phyloP scores from a whole-genome alignment of 2,329 filamentous ascomycete genomes.

The Pseudogymnoascus sp. region DNA sequence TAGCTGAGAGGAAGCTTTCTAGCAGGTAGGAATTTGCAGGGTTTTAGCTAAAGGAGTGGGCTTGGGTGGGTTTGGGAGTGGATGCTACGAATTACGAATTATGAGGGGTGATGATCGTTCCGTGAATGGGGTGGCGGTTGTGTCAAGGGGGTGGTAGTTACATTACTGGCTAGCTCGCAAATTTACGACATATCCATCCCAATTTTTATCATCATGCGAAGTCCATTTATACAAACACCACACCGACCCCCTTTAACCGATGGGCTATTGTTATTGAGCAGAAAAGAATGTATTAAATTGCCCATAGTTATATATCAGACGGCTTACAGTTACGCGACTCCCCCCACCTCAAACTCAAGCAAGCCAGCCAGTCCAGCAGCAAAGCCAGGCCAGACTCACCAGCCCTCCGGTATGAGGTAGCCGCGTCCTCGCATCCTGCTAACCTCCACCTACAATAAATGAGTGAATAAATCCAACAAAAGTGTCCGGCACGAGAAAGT shows the following conservation, averaged over 20 bases:
- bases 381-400: neutral
- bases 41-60: neutral
- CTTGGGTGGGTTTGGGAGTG: neutral
- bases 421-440: neutral
- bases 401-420: neutral
- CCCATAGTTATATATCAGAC: constrained; percentile 4
- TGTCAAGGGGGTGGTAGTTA: too few relatives aligned
- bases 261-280: neutral
- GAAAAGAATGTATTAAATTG: constrained; percentile 3
- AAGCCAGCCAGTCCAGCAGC: neutral
- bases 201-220: too few relatives aligned
- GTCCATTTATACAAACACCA: neutral
- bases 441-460: neutral
- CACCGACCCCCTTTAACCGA: neutral
- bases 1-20: neutral
- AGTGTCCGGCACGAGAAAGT: too few relatives aligned
- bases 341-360: neutral
- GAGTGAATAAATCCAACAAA: neutral
- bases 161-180: too few relatives aligned
- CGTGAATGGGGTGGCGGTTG: neutral
- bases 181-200: neutral
- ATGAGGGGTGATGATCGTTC: neutral
- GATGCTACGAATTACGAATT: neutral
- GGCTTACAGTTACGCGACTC: neutral
- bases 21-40: neutral